A percentile compares a stretch with the other conserved stretches of the same genome.
Conservation (phyloP, 2,329 filamentous ascomycete species). For the Ustilaginoidea virens region DNA sequence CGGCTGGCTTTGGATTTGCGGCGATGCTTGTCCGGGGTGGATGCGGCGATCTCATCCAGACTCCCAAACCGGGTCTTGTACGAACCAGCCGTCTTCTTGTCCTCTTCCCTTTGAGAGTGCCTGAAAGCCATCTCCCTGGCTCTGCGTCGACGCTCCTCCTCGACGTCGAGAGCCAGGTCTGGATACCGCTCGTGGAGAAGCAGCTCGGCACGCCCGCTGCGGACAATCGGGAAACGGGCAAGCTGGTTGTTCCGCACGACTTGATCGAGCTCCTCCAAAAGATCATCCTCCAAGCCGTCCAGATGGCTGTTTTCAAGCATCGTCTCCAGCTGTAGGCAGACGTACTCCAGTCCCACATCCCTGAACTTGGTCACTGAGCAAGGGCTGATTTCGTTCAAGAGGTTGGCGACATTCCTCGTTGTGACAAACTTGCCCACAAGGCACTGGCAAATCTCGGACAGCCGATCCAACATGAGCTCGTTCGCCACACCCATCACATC, state of each 20-base stretch:
- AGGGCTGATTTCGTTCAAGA: conserved; percentile 75
- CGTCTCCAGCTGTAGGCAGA: conserved; percentile 79
- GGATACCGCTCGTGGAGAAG: conserved; percentile 50
- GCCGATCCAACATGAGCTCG: conserved; percentile 84
- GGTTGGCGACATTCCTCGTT: conserved; percentile 67
- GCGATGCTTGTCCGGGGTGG: conserved; percentile 28
- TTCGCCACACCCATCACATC: conserved; percentile 84
- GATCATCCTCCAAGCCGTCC: conserved; percentile 69
- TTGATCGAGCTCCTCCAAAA: conserved; percentile 67
- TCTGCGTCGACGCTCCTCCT: conserved; percentile 52
- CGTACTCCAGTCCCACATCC: conserved; percentile 73
- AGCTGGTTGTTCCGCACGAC: conserved; percentile 74
- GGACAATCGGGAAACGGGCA: conserved; percentile 58
- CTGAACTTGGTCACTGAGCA: conserved; percentile 79
- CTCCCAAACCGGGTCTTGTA: conserved; percentile 45
- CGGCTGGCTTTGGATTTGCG: conserved; percentile 28
- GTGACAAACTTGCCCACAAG: conserved; percentile 73
- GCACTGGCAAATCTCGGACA: conserved; percentile 81
- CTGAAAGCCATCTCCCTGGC: conserved; percentile 65
- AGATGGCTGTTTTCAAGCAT: conserved; percentile 85
- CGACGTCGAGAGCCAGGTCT: conserved; percentile 46
- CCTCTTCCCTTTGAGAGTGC: conserved; percentile 45
- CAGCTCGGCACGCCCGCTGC: conserved; percentile 56
- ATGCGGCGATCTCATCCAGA: conserved; percentile 41
- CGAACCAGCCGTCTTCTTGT: conserved; percentile 44